Conservation (phyloP, 352 stramenopile species). For the Phytophthora pseudosyringae region DNA sequence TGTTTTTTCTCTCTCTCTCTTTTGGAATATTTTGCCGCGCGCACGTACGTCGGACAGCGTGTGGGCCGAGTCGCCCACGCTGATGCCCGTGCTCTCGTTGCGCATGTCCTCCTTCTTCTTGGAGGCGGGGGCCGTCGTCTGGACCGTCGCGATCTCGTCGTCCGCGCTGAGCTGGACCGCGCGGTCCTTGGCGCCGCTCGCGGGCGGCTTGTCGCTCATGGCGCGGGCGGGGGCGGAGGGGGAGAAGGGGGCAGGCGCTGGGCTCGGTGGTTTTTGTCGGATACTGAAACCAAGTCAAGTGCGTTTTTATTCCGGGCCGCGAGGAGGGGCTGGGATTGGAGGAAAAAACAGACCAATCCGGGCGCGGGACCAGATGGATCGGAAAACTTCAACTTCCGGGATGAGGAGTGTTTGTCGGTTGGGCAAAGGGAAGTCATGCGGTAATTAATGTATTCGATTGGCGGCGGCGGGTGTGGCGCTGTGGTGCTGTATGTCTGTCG, state of each 20-base stretch:
- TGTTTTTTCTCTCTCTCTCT: background rate
- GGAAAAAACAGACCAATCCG: slow-evolving; percentile 25
- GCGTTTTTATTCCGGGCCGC: slow-evolving; percentile 29
- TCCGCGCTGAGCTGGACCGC: slow-evolving; percentile 32
- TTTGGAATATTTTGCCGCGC: background rate
- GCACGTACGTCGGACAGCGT: slow-evolving; percentile 79
- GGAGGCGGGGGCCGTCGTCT: slow-evolving; percentile 49
- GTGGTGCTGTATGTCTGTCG: background rate
- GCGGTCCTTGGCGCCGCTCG: slow-evolving; percentile 21
- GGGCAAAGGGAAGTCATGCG: too few species aligned
- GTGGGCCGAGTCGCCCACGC: slow-evolving; percentile 80
- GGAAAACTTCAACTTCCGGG: slow-evolving; percentile 24
- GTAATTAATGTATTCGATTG: too few species aligned
- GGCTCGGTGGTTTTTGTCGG: slow-evolving; percentile 6
- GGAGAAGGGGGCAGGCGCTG: background rate
- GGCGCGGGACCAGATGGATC: slow-evolving; percentile 3
- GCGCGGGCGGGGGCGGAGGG: background rate
- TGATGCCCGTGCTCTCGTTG: slow-evolving; percentile 87
- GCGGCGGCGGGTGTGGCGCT: background rate
- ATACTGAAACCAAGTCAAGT: slow-evolving; percentile 25
- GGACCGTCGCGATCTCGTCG: slow-evolving; percentile 47
- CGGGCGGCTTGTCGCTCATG: slow-evolving; percentile 43
- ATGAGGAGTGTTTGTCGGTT: background rate
- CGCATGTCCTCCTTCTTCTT: slow-evolving; percentile 84
- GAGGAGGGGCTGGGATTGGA: slow-evolving; percentile 16